Conservation (phyloP, 148 eudicot species). For the Mesembryanthemum crystallinum region DNA sequence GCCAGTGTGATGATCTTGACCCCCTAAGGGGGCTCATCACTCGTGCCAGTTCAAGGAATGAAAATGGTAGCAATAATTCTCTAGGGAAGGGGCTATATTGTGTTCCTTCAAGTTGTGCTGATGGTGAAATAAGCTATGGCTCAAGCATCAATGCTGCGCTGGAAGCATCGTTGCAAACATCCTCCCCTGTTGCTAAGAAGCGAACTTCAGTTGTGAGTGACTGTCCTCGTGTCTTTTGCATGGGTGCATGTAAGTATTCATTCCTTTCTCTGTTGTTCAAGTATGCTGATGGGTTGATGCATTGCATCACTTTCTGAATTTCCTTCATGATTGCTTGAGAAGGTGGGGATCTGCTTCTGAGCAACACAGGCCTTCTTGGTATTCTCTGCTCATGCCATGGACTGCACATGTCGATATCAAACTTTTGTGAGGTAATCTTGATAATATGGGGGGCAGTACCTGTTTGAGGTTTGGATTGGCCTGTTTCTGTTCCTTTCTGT, state of each 20-base stretch:
- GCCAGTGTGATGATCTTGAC: constrained; percentile 29
- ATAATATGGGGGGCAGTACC: background rate
- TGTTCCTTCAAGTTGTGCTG: constrained; percentile 21
- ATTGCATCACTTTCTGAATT: constrained; percentile 21
- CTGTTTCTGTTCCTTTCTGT: background rate
- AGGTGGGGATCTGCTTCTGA: constrained; percentile 64
- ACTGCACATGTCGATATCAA: constrained; percentile 55
- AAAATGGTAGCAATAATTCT: constrained; percentile 24
- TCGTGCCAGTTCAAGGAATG: constrained; percentile 27
- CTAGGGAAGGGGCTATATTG: constrained; percentile 14
- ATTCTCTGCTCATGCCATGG: constrained; percentile 72
- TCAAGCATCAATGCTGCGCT: constrained; percentile 18
- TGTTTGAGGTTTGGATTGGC: background rate
- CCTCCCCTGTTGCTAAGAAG: constrained; percentile 24
- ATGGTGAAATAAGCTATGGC: constrained; percentile 28
- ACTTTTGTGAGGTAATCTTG: constrained; percentile 56
- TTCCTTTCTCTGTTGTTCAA: background rate
- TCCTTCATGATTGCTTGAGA: constrained; percentile 24
- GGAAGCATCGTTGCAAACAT: constrained; percentile 22
- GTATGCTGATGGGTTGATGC: background rate
- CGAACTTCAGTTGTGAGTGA: constrained; percentile 30
- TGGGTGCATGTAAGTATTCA: constrained; percentile 48
- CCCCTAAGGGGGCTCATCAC: constrained; percentile 22
- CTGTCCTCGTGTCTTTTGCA: constrained; percentile 64
- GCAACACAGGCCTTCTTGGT: constrained; percentile 66